Conservation (phyloP, 1,284 basidiomycete species). For the Microbotryum silenes-acaulis region DNA sequence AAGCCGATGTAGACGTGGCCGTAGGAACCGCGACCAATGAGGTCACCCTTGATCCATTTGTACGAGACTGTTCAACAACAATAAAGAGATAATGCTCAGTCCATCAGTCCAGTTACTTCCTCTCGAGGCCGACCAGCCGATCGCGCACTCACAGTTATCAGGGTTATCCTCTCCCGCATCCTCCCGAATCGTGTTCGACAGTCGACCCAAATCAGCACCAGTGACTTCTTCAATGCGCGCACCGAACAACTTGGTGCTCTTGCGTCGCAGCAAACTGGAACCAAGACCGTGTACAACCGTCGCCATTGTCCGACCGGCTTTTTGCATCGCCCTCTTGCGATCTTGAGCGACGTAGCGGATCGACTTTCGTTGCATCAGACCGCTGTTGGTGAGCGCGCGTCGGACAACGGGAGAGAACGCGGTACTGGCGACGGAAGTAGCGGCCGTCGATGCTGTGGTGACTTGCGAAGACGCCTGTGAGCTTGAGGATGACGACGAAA, state of each 20-base stretch:
- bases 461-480: conserved; percentile 26
- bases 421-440: neutral
- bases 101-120: neutral
- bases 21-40: conserved; percentile 95
- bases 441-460: conserved; percentile 8
- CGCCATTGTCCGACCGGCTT: conserved; percentile 44
- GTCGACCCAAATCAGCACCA: conserved; percentile 48
- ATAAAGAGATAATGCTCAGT: neutral
- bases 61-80: conserved; percentile 61
- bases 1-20: conserved; percentile 92
- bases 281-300: conserved; percentile 39
- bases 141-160: conserved; percentile 34
- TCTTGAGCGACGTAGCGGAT: conserved; percentile 82
- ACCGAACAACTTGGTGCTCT: conserved; percentile 95
- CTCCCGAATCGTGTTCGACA: conserved; percentile 36
- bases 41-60: conserved; percentile 96
- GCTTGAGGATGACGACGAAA: conserved; percentile 38
- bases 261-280: conserved; percentile 53
- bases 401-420: conserved; percentile 10
- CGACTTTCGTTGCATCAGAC: conserved; percentile 62
- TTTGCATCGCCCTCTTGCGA: conserved; percentile 39
- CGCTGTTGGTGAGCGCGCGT: conserved; percentile 35
- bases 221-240: conserved; percentile 88
- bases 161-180: conserved; percentile 37
- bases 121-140: neutral